Conservation (phyloP, 2,329 filamentous ascomycete genomes). For the Monilinia aucupariae region DNA sequence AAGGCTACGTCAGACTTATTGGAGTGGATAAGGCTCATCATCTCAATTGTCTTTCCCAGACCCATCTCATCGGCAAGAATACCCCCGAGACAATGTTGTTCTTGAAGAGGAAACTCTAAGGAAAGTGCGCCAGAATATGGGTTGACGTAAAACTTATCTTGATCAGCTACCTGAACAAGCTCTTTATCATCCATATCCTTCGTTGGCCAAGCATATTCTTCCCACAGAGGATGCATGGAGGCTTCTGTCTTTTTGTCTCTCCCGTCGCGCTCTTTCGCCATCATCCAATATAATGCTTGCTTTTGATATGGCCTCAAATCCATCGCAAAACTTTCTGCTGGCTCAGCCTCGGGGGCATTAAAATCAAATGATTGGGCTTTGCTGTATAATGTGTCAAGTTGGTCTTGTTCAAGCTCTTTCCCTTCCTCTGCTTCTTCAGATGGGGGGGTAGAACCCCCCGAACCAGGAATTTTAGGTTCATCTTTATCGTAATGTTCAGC, state of each 20-base stretch:
- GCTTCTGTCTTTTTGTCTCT: slow-evolving; percentile 59
- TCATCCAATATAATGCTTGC: slow-evolving; percentile 94
- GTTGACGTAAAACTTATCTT: slow-evolving; percentile 85
- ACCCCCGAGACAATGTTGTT: slow-evolving; percentile 90
- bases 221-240: slow-evolving; percentile 97
- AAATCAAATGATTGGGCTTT: slow-evolving; percentile 98
- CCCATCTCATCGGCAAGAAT: slow-evolving; percentile 98
- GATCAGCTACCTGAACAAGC: slow-evolving; percentile 58
- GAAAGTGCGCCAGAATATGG: slow-evolving; percentile 94
- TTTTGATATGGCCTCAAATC: slow-evolving; percentile 87
- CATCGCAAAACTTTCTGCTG: slow-evolving; percentile 75
- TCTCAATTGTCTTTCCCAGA: slow-evolving; percentile 95
- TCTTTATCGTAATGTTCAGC: slow-evolving; percentile 70
- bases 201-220: slow-evolving; percentile 84
- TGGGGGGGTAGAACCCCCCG: slow-evolving; percentile 42
- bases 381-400: slow-evolving; percentile 87
- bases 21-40: slow-evolving; percentile 87
- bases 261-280: slow-evolving; percentile 81
- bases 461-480: slow-evolving; percentile 36
- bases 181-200: slow-evolving; percentile 83
- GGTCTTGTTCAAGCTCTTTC: slow-evolving; percentile 87
- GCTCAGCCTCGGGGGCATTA: slow-evolving; percentile 78
- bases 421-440: slow-evolving; percentile 68
- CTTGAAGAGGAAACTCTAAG: slow-evolving; percentile 83
- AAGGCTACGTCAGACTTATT: slow-evolving; percentile 58